Base-by-base conservation (phyloP, 2,329 filamentous ascomycete genomes). In the Didymella pinodella region DNA sequence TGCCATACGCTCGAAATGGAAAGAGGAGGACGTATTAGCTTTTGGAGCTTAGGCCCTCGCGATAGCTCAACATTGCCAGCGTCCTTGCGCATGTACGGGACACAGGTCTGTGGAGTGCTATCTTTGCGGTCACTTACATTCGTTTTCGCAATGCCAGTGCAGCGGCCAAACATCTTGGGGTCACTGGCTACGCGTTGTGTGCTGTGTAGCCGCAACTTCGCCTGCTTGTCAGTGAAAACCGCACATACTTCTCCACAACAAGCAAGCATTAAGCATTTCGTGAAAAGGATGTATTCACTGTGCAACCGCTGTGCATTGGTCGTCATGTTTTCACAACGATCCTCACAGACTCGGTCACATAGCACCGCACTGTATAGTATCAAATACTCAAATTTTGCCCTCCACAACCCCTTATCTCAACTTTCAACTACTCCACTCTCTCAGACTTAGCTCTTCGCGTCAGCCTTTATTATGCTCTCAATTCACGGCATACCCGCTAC, bases 261-360 rank as follows among this genome's bases (percentile, higher is more conserved):
- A 43, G 36, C 28, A 56, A 14, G 47, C n/a, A 29, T 22, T 20
- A 10, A 6, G 8, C 22, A 22, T 31, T 18, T 25, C 38, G 18
- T 20, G 16, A 22, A 16, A 22, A 4, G 18, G 11, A 25, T 12
- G 26, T 14, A 47, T 46, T 50, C 48, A 57, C 54, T 56, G 28
- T 51, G 20, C 20, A 34, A 41, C 47, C 47, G 6, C 18, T 46
- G n/a, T 4, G 8, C 16, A 18, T 18, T 38, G 18, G 34, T 14
- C 6, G 46, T 22, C 25, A 28, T 47, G 28, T 26, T 47, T 51
- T 51, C 53, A 57, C 41, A 46, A 22, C 22, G 32, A 40, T 10
- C 18, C 20, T 47, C 41, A 12, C 22, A 20, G 10, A 11, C 31
- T 10, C 6, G 14, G 16, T 16, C 5, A 45, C 14, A 25, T 34